Percentiles rank a stretch among this genome's conserved stretches.
phyloP scores from a whole-genome alignment of 2,329 filamentous ascomycete genomes.

The Fusarium odoratissimum region DNA sequence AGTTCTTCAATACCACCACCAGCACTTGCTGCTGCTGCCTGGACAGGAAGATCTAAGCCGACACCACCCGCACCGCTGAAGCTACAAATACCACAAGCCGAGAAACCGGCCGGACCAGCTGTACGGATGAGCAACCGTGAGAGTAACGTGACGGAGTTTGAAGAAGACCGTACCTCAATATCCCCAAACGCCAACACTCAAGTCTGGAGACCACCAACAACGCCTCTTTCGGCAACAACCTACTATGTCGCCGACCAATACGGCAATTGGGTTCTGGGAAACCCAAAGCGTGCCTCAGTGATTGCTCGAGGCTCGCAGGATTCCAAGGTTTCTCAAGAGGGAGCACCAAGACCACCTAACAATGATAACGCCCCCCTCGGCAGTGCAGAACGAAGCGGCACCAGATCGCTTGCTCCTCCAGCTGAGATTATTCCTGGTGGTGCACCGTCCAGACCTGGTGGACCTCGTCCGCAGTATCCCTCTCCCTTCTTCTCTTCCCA shows the following conservation, averaged over 20 bases:
- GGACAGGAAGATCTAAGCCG: slow-evolving; percentile 28
- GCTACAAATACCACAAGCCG: slow-evolving; percentile 45
- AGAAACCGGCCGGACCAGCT: background rate
- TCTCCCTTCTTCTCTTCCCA: slow-evolving; percentile 42
- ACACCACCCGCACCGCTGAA: slow-evolving; percentile 43
- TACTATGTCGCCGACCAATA: slow-evolving; percentile 64
- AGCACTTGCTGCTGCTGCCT: slow-evolving; percentile 21
- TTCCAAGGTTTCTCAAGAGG: slow-evolving; percentile 22
- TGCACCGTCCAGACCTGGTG: slow-evolving; percentile 34
- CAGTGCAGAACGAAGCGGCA: slow-evolving; percentile 1
- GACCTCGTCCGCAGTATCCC: slow-evolving; percentile 37
- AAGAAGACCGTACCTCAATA: slow-evolving; percentile 58
- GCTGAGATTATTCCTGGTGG: slow-evolving; percentile 48
- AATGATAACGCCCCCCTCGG: slow-evolving; percentile 24
- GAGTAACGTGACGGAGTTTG: slow-evolving; percentile 64
- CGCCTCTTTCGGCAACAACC: slow-evolving; percentile 58
- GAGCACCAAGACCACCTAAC: slow-evolving; percentile 29
- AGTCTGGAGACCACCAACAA: slow-evolving; percentile 62
- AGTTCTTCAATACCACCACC: slow-evolving; percentile 24
- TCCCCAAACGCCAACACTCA: slow-evolving; percentile 53
- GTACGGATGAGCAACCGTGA: slow-evolving; percentile 47
- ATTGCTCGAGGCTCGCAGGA: slow-evolving; percentile 40
- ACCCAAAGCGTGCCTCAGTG: slow-evolving; percentile 47
- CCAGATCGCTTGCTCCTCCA: slow-evolving; percentile 42
- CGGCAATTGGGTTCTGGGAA: slow-evolving; percentile 65